A percentile compares a stretch with the other conserved stretches of the same genome.
Conservation (phyloP, 805 yeast species). For the Lachancea fermentati region DNA sequence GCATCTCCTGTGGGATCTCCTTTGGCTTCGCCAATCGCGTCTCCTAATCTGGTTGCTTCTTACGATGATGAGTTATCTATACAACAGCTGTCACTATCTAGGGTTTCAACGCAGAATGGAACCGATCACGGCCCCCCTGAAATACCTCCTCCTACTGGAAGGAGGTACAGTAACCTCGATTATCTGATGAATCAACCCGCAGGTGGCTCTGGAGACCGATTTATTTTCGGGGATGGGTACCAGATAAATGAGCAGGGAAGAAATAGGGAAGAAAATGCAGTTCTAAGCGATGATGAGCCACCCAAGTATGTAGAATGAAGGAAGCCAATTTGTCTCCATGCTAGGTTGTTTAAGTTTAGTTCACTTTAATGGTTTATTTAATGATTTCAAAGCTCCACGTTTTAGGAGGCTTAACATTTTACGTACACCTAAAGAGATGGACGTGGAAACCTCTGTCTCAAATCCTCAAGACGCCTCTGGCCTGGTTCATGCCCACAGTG, state of each 20-base stretch:
- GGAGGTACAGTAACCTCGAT: constrained; percentile 18
- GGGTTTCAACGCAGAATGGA: constrained; percentile 19
- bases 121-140: background rate
- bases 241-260: constrained; percentile 1
- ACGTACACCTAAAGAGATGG: background rate
- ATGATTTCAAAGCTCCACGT: too few relatives aligned
- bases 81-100: constrained; percentile 18
- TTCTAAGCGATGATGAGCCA: constrained; percentile 20
- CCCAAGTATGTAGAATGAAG: constrained; percentile 32
- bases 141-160: constrained; percentile 2
- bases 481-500: constrained; percentile 51
- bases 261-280: constrained; percentile 1
- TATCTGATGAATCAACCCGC: constrained; percentile 12
- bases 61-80: constrained; percentile 17
- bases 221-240: constrained; percentile 3
- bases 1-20: constrained; percentile 40
- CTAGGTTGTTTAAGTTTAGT: too few relatives aligned
- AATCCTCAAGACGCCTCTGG: constrained; percentile 36
- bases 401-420: too few relatives aligned
- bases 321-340: too few relatives aligned
- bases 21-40: constrained; percentile 17
- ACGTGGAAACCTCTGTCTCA: constrained; percentile 8
- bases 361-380: too few relatives aligned
- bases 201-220: background rate
- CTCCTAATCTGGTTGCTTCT: constrained; percentile 16